Conservation (phyloP, 2,329 filamentous ascomycete genomes). For the Clarireedia hainanense region DNA sequence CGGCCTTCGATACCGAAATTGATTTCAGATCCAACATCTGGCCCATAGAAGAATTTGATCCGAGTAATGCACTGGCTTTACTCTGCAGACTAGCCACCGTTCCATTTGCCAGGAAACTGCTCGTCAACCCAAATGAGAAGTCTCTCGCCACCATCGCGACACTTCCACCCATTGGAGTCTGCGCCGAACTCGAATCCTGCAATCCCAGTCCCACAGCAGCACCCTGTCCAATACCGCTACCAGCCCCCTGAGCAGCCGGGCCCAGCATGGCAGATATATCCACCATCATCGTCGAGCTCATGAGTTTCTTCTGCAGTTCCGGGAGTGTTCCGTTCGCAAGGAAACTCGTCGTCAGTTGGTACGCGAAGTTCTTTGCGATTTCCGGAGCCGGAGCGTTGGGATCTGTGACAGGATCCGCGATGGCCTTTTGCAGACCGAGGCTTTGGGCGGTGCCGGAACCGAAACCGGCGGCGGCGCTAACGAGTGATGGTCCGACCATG, state of each 20-base stretch:
- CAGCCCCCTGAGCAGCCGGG: background rate
- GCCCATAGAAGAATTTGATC: background rate
- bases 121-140: slow-evolving; percentile 2
- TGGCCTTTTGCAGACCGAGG: background rate
- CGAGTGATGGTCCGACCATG: slow-evolving; percentile 1
- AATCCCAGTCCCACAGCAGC: slow-evolving; percentile 2
- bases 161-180: background rate
- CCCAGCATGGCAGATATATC: background rate
- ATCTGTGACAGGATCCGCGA: background rate
- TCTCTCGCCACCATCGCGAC: background rate
- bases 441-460: slow-evolving; percentile 2
- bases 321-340: slow-evolving; percentile 1
- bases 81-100: background rate
- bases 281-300: background rate
- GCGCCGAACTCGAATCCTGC: background rate
- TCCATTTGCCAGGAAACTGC: slow-evolving; percentile 5
- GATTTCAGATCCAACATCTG: background rate
- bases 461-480: background rate
- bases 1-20: slow-evolving; percentile 3
- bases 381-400: background rate
- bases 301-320: background rate
- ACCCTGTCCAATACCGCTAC: slow-evolving; percentile 6
- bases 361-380: slow-evolving; percentile 4
- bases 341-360: slow-evolving; percentile 1
- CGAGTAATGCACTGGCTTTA: slow-evolving; percentile 2